These are phyloP conservation scores for Trapa bicornis DNA, from an alignment of 345 rosid species.

Conservation along the genomic window DNA sequence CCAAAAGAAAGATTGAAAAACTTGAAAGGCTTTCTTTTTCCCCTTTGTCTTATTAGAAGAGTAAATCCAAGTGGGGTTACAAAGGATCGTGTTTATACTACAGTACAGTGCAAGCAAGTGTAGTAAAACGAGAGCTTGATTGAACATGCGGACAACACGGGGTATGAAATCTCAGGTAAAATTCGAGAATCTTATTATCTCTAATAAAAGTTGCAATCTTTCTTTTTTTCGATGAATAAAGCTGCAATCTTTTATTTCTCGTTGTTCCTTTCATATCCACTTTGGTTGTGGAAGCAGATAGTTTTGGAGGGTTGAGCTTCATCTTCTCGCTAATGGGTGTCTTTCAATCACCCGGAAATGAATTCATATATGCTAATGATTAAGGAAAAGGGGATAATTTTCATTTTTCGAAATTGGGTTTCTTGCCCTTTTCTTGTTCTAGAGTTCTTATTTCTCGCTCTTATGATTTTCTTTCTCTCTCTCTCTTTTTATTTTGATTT, in stretches of 20 bases:
- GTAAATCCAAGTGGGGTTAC: constrained; percentile 4
- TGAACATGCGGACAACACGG: not conserved
- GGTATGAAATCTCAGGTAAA: not conserved
- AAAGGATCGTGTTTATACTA: not conserved
- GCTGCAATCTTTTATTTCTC: not conserved
- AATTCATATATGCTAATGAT: constrained; percentile 48
- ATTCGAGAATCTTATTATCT: not conserved
- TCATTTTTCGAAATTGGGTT: constrained; percentile 28
- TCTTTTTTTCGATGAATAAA: not conserved
- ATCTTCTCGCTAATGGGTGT: constrained; percentile 43
- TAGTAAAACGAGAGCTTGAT: not conserved
- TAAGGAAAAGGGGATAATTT: constrained; percentile 21
- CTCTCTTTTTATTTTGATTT: constrained; percentile 16
- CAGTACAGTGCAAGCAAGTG: not conserved
- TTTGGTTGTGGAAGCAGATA: not conserved
- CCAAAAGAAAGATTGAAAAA: not conserved
- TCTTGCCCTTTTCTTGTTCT: constrained; percentile 35
- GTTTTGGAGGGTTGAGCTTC: not conserved
- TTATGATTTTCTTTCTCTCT: constrained; percentile 15
- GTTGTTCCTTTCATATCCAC: not conserved
- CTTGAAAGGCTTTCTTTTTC: not conserved
- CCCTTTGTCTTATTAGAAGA: not conserved
- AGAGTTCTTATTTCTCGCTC: constrained; percentile 29
- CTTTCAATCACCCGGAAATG: constrained; percentile 34
- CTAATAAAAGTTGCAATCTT: not conserved